Conservation (phyloP, 768 basidiomycete genomes). For the Podaxis sp. region DNA sequence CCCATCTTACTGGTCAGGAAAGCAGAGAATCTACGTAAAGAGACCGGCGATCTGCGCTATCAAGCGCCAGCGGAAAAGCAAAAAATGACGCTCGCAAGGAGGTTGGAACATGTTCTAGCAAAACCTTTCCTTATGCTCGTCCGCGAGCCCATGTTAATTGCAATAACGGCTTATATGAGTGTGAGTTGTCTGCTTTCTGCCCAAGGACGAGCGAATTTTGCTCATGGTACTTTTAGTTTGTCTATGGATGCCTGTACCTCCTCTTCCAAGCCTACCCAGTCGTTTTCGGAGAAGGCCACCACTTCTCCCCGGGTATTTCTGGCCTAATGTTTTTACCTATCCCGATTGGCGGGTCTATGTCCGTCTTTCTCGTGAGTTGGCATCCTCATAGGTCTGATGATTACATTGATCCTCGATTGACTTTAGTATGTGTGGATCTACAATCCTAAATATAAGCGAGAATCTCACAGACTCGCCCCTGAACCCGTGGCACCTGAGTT, state of each 20-base stretch:
- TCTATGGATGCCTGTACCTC: constrained; percentile 60
- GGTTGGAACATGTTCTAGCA: constrained; percentile 41
- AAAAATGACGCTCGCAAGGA: constrained; percentile 31
- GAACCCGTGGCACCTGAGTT: constrained; percentile 57
- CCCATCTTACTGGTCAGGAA: constrained; percentile 52
- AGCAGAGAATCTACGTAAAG: constrained; percentile 45
- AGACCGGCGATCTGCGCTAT: constrained; percentile 47
- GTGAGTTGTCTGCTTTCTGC: constrained; percentile 25
- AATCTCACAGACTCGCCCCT: constrained; percentile 39
- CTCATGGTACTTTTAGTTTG: constrained; percentile 34
- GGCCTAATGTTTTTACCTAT: constrained; percentile 63
- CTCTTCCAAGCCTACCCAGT: constrained; percentile 60
- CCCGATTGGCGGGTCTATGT: constrained; percentile 44
- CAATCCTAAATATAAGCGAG: constrained; percentile 44
- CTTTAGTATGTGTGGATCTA: constrained; percentile 41
- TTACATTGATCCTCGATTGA: background rate
- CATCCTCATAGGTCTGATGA: background rate
- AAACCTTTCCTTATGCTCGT: constrained; percentile 63
- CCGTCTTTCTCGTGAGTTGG: constrained; percentile 36
- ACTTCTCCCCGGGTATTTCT: constrained; percentile 47
- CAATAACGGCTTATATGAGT: constrained; percentile 59
- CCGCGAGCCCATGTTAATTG: constrained; percentile 62
- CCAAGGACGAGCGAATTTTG: background rate
- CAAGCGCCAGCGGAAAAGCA: constrained; percentile 48
- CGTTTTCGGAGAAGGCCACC: constrained; percentile 49